These are phyloP conservation scores for Sanghuangporus baumii DNA, from an alignment of 1,284 basidiomycete species.

Conservation along the genomic window DNA sequence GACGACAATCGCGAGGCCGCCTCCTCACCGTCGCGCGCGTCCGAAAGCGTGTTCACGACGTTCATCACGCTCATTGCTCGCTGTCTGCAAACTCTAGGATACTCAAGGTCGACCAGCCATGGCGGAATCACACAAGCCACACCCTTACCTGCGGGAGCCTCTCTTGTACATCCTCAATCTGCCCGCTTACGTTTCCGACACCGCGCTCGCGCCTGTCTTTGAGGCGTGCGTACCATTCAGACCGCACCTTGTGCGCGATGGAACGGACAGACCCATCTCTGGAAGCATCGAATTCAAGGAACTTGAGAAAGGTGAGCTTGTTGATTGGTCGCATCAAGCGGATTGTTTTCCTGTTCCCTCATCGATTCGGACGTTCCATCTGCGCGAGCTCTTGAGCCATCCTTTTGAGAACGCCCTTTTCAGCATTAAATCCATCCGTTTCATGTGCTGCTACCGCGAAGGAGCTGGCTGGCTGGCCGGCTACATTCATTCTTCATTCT, in stretches of 20 bases:
- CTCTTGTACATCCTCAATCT: slow-evolving; percentile 71
- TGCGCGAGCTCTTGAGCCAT: not conserved
- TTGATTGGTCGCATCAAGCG: not conserved
- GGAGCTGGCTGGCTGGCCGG: not conserved
- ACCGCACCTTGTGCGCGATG: slow-evolving; percentile 65
- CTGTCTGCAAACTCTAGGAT: not conserved
- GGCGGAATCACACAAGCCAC: slow-evolving; percentile 24
- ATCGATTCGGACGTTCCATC: slow-evolving; percentile 11
- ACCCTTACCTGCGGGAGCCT: slow-evolving; percentile 78
- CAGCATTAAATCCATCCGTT: not conserved
- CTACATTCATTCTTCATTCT: not conserved
- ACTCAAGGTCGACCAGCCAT: not conserved
- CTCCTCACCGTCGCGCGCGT: slow-evolving; percentile 7
- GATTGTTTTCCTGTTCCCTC: not conserved
- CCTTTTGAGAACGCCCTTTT: not conserved
- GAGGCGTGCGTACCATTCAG: slow-evolving; percentile 71
- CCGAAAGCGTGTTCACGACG: slow-evolving; percentile 1
- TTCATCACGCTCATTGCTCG: not conserved
- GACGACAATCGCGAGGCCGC: slow-evolving; percentile 5
- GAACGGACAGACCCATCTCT: slow-evolving; percentile 41
- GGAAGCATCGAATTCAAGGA: slow-evolving; percentile 77
- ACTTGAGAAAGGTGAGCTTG: slow-evolving; percentile 62
- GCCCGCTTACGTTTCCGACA: slow-evolving; percentile 64
- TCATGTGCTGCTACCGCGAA: slow-evolving; percentile 14
- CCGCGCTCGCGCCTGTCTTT: slow-evolving; percentile 66